A percentile compares a stretch with the other conserved stretches of the same genome.
phyloP scores from a whole-genome alignment of 2,329 filamentous ascomycete genomes.

The Claviceps sp. region DNA sequence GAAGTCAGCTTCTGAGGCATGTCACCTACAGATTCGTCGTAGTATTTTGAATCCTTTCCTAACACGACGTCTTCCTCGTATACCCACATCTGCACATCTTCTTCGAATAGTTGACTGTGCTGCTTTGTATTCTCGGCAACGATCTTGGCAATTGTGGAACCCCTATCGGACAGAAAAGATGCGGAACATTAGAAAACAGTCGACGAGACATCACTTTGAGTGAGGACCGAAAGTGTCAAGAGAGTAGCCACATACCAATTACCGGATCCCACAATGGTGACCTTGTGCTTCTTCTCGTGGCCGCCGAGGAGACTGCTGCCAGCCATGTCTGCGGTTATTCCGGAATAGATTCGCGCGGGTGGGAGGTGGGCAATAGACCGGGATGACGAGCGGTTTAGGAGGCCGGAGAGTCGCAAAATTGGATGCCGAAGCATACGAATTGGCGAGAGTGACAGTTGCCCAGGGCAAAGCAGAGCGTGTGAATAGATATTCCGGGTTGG shows the following conservation, averaged over 20 bases:
- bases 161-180: conserved; percentile 39
- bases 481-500: too few relatives aligned
- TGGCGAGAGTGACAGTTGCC: neutral
- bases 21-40: conserved; percentile 48
- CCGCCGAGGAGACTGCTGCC: conserved; percentile 25
- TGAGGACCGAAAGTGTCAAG: neutral
- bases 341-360: conserved; percentile 2
- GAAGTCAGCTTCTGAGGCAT: conserved; percentile 75
- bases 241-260: conserved; percentile 57
- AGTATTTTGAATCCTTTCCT: conserved; percentile 57
- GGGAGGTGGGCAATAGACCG: neutral
- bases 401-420: neutral
- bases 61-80: conserved; percentile 82
- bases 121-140: conserved; percentile 80
- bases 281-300: conserved; percentile 68
- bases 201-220: neutral
- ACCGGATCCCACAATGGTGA: conserved; percentile 86
- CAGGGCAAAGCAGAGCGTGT: neutral
- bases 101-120: conserved; percentile 70
- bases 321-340: conserved; percentile 18
- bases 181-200: neutral
- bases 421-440: conserved; percentile 4
- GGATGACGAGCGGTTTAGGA: neutral
- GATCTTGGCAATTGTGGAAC: conserved; percentile 94
- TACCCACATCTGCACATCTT: conserved; percentile 96